These are phyloP conservation scores for Acacia acuminata DNA, from an alignment of 306 rosid species.

Conservation along the genomic window DNA sequence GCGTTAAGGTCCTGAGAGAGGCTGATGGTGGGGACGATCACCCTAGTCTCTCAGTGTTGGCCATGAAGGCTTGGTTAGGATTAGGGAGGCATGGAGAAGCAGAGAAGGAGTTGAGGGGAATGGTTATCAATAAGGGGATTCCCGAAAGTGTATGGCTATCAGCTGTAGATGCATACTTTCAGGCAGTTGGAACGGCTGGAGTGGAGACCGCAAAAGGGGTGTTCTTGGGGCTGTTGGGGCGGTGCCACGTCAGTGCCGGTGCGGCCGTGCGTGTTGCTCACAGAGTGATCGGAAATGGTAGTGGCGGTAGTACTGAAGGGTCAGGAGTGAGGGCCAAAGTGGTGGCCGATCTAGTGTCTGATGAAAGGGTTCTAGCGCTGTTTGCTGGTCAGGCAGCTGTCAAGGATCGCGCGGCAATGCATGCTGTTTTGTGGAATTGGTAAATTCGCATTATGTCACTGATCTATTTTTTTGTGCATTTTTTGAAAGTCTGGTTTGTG, in stretches of 20 bases:
- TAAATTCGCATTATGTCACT: constrained; percentile 28
- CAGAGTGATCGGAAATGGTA: constrained; percentile 55
- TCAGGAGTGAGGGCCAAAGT: constrained; percentile 74
- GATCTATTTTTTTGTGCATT: constrained; percentile 15
- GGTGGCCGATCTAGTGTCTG: constrained; percentile 84
- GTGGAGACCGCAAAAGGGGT: constrained; percentile 91
- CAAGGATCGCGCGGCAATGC: constrained; percentile 77
- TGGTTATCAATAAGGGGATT: constrained; percentile 72
- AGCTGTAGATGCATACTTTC: constrained; percentile 79
- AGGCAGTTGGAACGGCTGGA: constrained; percentile 77
- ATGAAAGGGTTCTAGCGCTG: constrained; percentile 80
- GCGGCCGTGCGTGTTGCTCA: constrained; percentile 83
- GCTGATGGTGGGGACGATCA: constrained; percentile 71
- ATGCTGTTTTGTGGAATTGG: constrained; percentile 94
- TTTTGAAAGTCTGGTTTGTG: background rate
- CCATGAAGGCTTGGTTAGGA: constrained; percentile 95
- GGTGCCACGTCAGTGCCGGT: constrained; percentile 85
- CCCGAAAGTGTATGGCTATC: constrained; percentile 93
- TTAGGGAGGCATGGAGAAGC: constrained; percentile 72
- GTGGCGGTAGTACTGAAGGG: constrained; percentile 47
- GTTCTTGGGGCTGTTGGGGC: constrained; percentile 79
- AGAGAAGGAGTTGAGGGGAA: constrained; percentile 88
- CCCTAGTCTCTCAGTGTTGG: constrained; percentile 87
- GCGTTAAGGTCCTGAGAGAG: constrained; percentile 85
- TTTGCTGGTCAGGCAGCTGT: constrained; percentile 60